Base-by-base conservation (phyloP, 345 rosid genomes). In the Lepidium didymum region DNA sequence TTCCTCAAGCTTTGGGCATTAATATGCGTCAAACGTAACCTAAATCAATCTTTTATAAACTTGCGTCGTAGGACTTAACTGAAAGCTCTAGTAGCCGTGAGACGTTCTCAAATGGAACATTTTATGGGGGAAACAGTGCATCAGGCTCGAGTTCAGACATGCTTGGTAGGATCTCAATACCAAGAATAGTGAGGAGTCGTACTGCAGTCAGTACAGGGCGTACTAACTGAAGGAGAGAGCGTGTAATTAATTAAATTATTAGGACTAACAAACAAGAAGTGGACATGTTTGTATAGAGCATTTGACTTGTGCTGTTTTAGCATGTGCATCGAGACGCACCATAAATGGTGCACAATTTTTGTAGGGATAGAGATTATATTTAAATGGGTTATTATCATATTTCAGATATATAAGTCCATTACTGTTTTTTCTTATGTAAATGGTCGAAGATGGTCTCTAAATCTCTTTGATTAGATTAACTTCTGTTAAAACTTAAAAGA, bases 61-160 rank as follows among this genome's bases (percentile, higher is more conserved):
- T 46, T 38, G 45, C 63, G 68, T 79, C 65, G 54, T 79, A 90
- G 87, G 85, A 83, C 13, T 52, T 69, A 27, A 78, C 62, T 13
- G 83, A 68, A 65, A 41, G 73, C 55, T 68, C 80, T 12, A 62
- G 49, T 25, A 75, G 49, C 64, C 40, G 44, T 0, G 53, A 50
- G 2, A 75, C 53, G 43, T 66, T 38, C 75, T 74, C 76, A 15
- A 42, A 67, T 27, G 67, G 67, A 66, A 58, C 46, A 51, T 46
- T 51, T 38, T 56, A 60, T 41, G 45, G 53, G 33, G 71, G 71
- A 65, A 65, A 57, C 61, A 50, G 59, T 34, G 59, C n/a, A 35
- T 36, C 44, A 56, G 31, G 29, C 10, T 36, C 55, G 7, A 50
- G 67, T 35, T 41, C 56, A n/a, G 36, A 67, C 12, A 12, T 65